These are phyloP conservation scores for Xylaria intraflava DNA, from an alignment of 495 filamentous ascomycete genomes.

Conservation along the genomic window DNA sequence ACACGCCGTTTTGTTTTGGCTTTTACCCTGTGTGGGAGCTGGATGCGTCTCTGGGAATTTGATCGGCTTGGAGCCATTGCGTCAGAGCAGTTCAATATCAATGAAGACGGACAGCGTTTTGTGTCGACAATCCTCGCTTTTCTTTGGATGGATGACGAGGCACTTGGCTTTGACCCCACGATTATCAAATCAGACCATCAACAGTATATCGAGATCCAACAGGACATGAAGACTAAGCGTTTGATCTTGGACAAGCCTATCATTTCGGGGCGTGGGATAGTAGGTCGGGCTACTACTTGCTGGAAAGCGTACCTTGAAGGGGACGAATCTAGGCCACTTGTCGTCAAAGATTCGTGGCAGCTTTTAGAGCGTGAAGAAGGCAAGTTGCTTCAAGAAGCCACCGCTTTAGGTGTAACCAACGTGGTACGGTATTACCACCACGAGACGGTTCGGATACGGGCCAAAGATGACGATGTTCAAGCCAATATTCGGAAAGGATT, in stretches of 20 bases:
- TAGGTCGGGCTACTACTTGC: conserved; percentile 41
- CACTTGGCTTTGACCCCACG: conserved; percentile 46
- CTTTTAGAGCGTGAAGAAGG: conserved; percentile 43
- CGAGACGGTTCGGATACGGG: conserved; percentile 34
- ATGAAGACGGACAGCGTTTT: conserved; percentile 41
- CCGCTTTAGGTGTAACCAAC: conserved; percentile 31
- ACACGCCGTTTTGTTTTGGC: conserved; percentile 41
- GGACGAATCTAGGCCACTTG: conserved; percentile 24
- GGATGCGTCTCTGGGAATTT: conserved; percentile 38
- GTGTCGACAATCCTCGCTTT: conserved; percentile 41
- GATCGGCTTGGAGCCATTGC: conserved; percentile 43
- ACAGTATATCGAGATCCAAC: conserved; percentile 35
- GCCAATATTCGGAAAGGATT: conserved; percentile 29
- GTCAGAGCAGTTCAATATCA: conserved; percentile 43
- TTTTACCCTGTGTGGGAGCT: conserved; percentile 37
- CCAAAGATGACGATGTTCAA: conserved; percentile 30
- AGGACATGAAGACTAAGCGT: conserved; percentile 31
- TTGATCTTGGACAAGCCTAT: conserved; percentile 41
- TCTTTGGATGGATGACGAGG: conserved; percentile 41
- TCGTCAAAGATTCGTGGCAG: conserved; percentile 47
- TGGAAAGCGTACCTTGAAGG: conserved; percentile 39
- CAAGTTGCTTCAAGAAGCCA: conserved; percentile 32
- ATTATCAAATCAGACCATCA: conserved; percentile 28
- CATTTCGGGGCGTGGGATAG: conserved; percentile 27
- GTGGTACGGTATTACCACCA: conserved; percentile 41